Base-by-base conservation (phyloP, 192 early-diverging fungal species). In the Backusella psychrophila region DNA sequence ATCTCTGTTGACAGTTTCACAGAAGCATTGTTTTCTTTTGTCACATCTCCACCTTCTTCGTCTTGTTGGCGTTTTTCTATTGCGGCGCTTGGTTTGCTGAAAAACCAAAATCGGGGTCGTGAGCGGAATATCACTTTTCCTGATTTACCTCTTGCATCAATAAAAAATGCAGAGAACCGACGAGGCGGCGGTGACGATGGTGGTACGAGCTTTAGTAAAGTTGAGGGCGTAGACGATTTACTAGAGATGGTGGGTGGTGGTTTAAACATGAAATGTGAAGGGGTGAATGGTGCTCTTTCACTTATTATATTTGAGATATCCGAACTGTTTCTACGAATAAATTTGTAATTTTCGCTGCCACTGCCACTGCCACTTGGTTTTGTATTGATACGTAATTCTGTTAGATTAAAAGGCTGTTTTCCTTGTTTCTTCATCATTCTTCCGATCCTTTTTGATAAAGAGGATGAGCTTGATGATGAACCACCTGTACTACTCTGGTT, bases 191-290 rank as follows among this genome's bases (percentile, higher is more conserved):
- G 34, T 21, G 68, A 35, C 12, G 68, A 35, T n/a, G 36, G n/a
- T 12, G 35, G 56, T 63, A 29, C 36, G 38, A 69, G 38, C n/a
- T 69, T 69, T 35, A 69, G 14, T 1, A 19, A 21, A 23, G 68
- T 69, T 1, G 68, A 69, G 11, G 68, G 68, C 14, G 68, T 23
- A 38, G 68, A 69, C 2, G 68, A 39, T 11, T 69, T 69, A 39
- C 68, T 69, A 21, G 68, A 69, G 17, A 69, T 69, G 6, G 68
- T 69, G 19, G 68, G 35, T 39, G 68, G 68, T 69, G 68, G 68
- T 41, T 69, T 35, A 26, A 69, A 69, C 2, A 41, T 21, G 19
- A 23, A 41, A 38, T 69, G 21, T 11, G 35, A 23, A 69, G 19
- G 38, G 21, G 21, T 36, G 21, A 69, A 41, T 21, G 68, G 38